Conservation (phyloP, 805 yeast genomes). For the Saccharomycopsis lassenensis region DNA sequence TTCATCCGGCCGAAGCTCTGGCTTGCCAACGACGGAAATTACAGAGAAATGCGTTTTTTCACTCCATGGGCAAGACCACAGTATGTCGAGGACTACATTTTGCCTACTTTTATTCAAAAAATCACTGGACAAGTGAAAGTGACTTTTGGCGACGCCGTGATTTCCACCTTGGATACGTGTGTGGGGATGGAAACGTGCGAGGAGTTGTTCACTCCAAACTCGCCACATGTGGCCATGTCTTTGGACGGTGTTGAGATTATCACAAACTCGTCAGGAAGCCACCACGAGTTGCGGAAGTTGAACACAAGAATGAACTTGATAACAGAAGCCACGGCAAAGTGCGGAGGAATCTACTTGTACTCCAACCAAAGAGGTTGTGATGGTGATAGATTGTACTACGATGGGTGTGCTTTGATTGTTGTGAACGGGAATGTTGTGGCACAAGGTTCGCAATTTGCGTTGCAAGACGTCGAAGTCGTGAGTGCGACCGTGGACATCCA, state of each 20-base stretch:
- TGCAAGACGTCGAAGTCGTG: constrained; percentile 87
- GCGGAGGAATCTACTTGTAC: constrained; percentile 92
- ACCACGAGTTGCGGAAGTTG: constrained; percentile 87
- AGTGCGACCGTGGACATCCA: constrained; percentile 93
- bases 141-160: constrained; percentile 82
- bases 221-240: constrained; percentile 88
- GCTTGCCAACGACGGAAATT: constrained; percentile 96
- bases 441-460: constrained; percentile 84
- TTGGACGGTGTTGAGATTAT: constrained; percentile 96
- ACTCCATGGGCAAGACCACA: constrained; percentile 87
- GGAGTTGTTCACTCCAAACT: constrained; percentile 90
- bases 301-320: constrained; percentile 77
- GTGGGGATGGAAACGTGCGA: constrained; percentile 99
- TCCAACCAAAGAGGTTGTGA: constrained; percentile 97
- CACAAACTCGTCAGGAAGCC: constrained; percentile 95
- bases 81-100: constrained; percentile 56
- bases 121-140: constrained; percentile 60
- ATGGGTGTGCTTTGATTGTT: constrained; percentile 92
- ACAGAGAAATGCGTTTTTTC: constrained; percentile 94
- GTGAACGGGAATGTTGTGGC: constrained; percentile 88
- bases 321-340: constrained; percentile 85
- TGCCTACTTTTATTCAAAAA: constrained; percentile 61
- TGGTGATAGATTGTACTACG: constrained; percentile 94
- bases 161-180: constrained; percentile 74
- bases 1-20: constrained; percentile 87